Conservation (phyloP, 148 eudicot species). For the Rhododendron williamsianum region DNA sequence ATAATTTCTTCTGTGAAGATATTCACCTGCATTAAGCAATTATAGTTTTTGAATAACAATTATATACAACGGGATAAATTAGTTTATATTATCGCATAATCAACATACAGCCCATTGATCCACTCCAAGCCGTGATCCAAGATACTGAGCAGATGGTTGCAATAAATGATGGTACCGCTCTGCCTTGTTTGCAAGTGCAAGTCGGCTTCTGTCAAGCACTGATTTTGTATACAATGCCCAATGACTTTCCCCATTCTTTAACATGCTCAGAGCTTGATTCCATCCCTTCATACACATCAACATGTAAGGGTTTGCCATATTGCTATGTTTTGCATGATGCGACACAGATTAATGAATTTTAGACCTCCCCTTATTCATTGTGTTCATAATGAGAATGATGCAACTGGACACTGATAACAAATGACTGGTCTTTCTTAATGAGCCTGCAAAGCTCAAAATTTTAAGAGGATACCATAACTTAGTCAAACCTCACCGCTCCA, state of each 20-base stretch:
- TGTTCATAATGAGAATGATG: not conserved
- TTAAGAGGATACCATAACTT: not conserved
- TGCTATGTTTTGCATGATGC: not conserved
- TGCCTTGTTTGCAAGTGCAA: conserved; percentile 85
- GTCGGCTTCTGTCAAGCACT: conserved; percentile 90
- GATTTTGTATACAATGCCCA: conserved; percentile 97
- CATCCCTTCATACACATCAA: conserved; percentile 56
- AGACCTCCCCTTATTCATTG: not conserved
- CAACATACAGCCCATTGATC: conserved; percentile 91
- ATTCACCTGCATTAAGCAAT: conserved; percentile 50
- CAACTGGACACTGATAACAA: not conserved
- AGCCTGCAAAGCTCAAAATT: not conserved
- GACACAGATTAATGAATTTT: not conserved
- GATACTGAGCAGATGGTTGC: conserved; percentile 97
- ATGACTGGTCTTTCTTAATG: not conserved
- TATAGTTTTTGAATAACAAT: conserved; percentile 10
- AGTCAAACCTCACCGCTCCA: not conserved
- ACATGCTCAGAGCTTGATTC: conserved; percentile 67
- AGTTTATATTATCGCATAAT: not conserved
- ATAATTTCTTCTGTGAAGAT: conserved; percentile 96
- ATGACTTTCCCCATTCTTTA: conserved; percentile 46
- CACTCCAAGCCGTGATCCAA: conserved; percentile 85
- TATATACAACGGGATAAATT: not conserved
- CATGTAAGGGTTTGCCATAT: not conserved
- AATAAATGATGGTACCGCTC: conserved; percentile 73